Evolutionary conservation across 2,329 filamentous ascomycete species (phyloP).

Genomic region (Sporothrix protearum): DNA sequence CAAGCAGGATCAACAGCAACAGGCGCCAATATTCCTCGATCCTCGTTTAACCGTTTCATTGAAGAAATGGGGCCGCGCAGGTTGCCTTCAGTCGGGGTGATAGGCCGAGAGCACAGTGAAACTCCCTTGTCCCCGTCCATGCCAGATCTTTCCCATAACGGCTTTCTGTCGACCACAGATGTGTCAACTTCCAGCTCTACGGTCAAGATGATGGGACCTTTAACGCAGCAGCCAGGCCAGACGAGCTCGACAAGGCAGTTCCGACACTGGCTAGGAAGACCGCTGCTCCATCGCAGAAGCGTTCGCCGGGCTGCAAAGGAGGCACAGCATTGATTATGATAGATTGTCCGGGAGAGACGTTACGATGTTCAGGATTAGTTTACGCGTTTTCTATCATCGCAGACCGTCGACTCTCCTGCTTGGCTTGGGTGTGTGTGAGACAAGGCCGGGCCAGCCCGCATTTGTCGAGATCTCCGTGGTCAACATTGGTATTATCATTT

Average conservation of each 20-base stretch:
- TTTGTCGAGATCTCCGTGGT: neutral
- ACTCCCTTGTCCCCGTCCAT: neutral
- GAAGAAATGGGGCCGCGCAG: neutral
- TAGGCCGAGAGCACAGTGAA: neutral
- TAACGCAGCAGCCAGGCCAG: neutral
- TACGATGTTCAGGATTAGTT: neutral
- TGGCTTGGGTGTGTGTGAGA: neutral
- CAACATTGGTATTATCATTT: neutral
- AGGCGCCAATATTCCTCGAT: neutral
- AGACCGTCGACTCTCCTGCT: neutral
- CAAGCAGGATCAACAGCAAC: neutral
- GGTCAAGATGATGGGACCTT: slow-evolving; percentile 33
- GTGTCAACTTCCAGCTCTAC: neutral
- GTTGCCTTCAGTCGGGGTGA: no score
- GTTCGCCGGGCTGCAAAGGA: neutral
- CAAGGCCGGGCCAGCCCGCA: neutral
- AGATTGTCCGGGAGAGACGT: neutral
- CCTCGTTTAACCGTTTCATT: neutral
- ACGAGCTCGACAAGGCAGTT: neutral
- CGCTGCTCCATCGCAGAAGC: slow-evolving; percentile 14
- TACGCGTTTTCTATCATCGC: neutral
- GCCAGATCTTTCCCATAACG: neutral
- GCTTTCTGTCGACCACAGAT: neutral
- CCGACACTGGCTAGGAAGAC: slow-evolving; percentile 15
- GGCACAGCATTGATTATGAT: neutral